Evolutionary conservation across 176 grass and related monocot genomes (phyloP).

Genomic region (Stipa capillata): DNA sequence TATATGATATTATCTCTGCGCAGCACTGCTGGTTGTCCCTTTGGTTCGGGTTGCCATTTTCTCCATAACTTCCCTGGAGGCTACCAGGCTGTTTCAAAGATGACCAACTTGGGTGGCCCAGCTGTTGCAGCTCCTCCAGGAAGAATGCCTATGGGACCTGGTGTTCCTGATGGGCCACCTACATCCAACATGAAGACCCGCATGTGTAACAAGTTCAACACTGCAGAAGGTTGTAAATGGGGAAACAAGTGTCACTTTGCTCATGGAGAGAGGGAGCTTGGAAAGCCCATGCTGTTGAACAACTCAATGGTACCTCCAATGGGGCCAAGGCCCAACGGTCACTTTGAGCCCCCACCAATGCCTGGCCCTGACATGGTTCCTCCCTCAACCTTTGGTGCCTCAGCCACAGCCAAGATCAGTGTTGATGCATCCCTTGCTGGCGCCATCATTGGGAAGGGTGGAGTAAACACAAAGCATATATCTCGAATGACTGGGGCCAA

Average conservation of each 20-base stretch:
- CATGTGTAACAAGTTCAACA: slow-evolving; percentile 90
- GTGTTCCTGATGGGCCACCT: slow-evolving; percentile 28
- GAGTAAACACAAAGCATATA: slow-evolving; percentile 86
- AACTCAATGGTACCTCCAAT: slow-evolving; percentile 50
- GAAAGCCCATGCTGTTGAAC: slow-evolving; percentile 42
- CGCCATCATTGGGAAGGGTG: slow-evolving; percentile 88
- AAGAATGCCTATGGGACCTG: slow-evolving; percentile 43
- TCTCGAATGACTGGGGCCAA: slow-evolving; percentile 72
- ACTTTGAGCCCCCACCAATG: slow-evolving; percentile 34
- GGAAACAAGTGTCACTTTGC: slow-evolving; percentile 90
- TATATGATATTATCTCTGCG: slow-evolving; percentile 24
- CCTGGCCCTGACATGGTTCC: slow-evolving; percentile 32
- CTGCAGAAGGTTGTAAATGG: slow-evolving; percentile 92
- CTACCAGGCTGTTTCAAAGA: slow-evolving; percentile 68
- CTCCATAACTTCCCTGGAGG: slow-evolving; percentile 84
- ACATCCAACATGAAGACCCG: slow-evolving; percentile 48
- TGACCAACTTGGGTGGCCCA: slow-evolving; percentile 58
- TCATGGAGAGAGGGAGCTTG: slow-evolving; percentile 90
- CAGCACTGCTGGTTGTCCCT: slow-evolving; percentile 88
- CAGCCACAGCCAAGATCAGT: slow-evolving; percentile 93
- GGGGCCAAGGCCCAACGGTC: slow-evolving; percentile 31
- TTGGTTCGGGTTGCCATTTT: slow-evolving; percentile 82
- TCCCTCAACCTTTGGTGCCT: slow-evolving; percentile 73
- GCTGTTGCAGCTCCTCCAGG: slow-evolving; percentile 35
- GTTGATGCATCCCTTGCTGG: slow-evolving; percentile 83